Evolutionary conservation across 345 rosid genomes (phyloP), one percentile per base, ranked within the genome.

Genomic region (Dimocarpus longan): DNA sequence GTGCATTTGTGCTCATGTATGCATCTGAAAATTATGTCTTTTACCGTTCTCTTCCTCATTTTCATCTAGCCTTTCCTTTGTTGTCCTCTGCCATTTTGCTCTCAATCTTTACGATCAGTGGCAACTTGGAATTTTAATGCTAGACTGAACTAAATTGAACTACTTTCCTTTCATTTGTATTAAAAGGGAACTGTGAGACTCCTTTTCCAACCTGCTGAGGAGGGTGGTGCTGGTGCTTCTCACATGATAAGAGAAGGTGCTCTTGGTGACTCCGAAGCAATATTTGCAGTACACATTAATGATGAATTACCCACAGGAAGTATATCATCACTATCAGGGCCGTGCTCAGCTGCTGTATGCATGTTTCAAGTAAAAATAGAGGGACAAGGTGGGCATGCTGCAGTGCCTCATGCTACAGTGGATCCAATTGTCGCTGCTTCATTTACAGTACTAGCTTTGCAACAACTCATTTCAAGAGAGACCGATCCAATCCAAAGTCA

Each of bases 151-250:
- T 56, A 75, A 67, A 44, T 80, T 50, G 67, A 77, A 40, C 21
- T 32, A 37, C 18, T 56, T 81, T 24, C 43, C 50, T 75, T 54
- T 66, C 66, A 32, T 66, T 60, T 79, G 37, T 66, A 24, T 76
- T 77, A 75, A 81, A 95, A 75, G 99, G 99, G 97, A 78, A 91
- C 97, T 42, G 92, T 93, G 76, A 85, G 95, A 79, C 93, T 93
- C 76, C 86, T 95, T 70, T 95, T 93, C 87, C 97, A 95, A 79
- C 98, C 96, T 15, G 99, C 96, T 7, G 97, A 95, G 84, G 97
- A 95, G 82, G 93, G 93, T 68, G 97, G 97, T 60, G 97, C 96
- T 0, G 99, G 99, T 83, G 99, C 98, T 28, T 83, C 84, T 68
- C 84, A 80, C 19, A 91, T 95, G 99, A 87, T 95, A 75, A 81